Percentiles rank a stretch among this genome's conserved stretches.
phyloP scores from a whole-genome alignment of 2,329 filamentous ascomycete genomes.

The Trichoderma cornu-damae region DNA sequence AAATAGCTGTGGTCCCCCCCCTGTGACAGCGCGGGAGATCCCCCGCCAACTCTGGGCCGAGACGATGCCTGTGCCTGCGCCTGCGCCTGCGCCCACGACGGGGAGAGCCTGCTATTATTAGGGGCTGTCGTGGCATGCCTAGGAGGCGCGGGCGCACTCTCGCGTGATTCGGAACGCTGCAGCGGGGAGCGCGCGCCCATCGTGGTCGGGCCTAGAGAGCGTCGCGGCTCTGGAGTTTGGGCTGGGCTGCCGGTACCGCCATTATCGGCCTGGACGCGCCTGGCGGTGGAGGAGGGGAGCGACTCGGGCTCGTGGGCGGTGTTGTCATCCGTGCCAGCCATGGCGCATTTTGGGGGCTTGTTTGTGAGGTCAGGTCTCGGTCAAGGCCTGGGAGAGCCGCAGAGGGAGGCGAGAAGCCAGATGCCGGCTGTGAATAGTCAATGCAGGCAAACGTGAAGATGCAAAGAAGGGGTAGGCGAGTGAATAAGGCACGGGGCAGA shows the following conservation, averaged over 20 bases:
- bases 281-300: constrained; percentile 10
- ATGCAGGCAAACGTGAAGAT: not conserved
- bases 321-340: constrained; percentile 19
- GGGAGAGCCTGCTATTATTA: constrained; percentile 4
- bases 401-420: not conserved
- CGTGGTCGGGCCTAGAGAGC: not conserved
- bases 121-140: constrained; percentile 4
- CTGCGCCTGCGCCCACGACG: constrained; percentile 5
- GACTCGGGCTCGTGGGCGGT: constrained; percentile 15
- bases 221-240: not conserved
- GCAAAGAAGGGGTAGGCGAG: not conserved
- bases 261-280: constrained; percentile 10
- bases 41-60: not conserved
- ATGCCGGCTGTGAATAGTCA: not conserved
- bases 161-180: constrained; percentile 5
- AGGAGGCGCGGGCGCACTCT: constrained; percentile 10
- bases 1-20: constrained; percentile 39
- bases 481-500: not conserved
- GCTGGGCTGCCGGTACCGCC: not conserved
- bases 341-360: constrained; percentile 18
- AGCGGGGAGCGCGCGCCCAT: constrained; percentile 4
- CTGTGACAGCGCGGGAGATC: not conserved
- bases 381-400: not conserved
- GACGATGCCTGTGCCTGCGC: not conserved
- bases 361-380: not conserved